Evolutionary conservation across 2,329 filamentous ascomycete genomes (phyloP), one percentile per base, ranked within the genome.

Genomic region (Fusarium pseudograminearum): DNA sequence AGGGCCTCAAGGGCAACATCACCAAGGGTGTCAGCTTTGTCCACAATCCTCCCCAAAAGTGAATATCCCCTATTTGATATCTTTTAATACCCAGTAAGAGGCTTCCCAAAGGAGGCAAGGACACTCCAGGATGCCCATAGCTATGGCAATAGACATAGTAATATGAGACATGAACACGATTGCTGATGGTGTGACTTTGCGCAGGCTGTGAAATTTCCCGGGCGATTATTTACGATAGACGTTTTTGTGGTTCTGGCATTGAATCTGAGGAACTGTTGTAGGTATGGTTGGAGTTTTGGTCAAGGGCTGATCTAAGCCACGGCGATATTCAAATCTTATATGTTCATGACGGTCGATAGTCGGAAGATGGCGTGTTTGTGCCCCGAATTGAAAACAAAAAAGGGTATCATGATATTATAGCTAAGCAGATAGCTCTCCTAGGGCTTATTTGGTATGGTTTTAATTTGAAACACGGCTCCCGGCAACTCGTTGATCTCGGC

Each of bases 381-480:
- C 55, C 69, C 54, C 30, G 36, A 57, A 57, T 67, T 56, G 47
- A 51, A 34, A 51, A 42, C 33, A 20, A 22, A 33, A 46, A 65
- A 73, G 69, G 71, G 70, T 74, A 73, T 75, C 70, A 67, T 74
- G 65, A 58, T 57, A 69, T 62, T 71, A 57, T 61, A 67, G 54
- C 52, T 68, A 63, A 53, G 57, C 59, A 55, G 52, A 57, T 47
- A 44, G 58, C 61, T 57, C 55, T 67, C 48, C 60, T 62, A 67
- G 65, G 75, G 83, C 91, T 76, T 87, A 81, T 81, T 93, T 28
- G 89, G 86, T 53, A 91, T 83, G 40, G 93, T 96, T 83, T 97
- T 97, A 79, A 99, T 98, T 82, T 99, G 96, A 79, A 99, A 99
- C 1, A 94, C 93, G 36, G 95, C 96, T 8, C 88, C 88, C 1